A percentile compares a stretch with the other conserved stretches of the same genome.
Conservation (phyloP, 768 basidiomycete species). For the Tulasnella sp. region DNA sequence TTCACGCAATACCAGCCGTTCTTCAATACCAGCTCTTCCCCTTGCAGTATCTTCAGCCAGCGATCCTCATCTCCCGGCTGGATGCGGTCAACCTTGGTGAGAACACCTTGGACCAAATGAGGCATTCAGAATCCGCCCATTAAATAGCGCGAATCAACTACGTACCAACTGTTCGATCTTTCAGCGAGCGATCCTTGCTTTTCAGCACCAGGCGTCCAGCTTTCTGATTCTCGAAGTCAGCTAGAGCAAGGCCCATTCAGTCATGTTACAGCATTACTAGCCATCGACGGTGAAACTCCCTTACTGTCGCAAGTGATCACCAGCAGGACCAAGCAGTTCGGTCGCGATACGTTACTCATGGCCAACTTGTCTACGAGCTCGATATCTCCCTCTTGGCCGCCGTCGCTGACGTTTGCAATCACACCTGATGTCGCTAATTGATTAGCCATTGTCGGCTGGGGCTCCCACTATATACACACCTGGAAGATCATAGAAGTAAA, state of each 20-base stretch:
- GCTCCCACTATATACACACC: slow-evolving; percentile 10
- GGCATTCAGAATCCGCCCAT: not conserved
- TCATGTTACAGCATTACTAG: not conserved
- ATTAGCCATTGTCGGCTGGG: too few species aligned
- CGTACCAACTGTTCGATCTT: slow-evolving; percentile 65
- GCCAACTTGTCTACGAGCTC: slow-evolving; percentile 3
- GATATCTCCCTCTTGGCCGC: slow-evolving; percentile 3
- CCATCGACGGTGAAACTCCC: too few species aligned
- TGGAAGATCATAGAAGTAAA: slow-evolving; percentile 25
- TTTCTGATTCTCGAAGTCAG: slow-evolving; percentile 71
- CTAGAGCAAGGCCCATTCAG: slow-evolving; percentile 26
- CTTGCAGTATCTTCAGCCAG: not conserved
- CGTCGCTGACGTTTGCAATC: slow-evolving; percentile 6
- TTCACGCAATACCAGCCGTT: too few species aligned
- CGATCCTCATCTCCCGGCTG: slow-evolving; percentile 21
- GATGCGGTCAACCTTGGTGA: slow-evolving; percentile 66
- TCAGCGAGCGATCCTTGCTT: slow-evolving; percentile 42
- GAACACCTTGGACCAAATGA: slow-evolving; percentile 37
- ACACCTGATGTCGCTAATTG: not conserved
- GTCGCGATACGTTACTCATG: not conserved
- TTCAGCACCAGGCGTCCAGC: slow-evolving; percentile 56
- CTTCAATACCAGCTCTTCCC: too few species aligned
- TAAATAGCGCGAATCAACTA: slow-evolving; percentile 43
- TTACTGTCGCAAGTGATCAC: slow-evolving; percentile 12
- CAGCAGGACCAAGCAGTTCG: slow-evolving; percentile 6